Evolutionary conservation across 2,329 filamentous ascomycete genomes (phyloP).

Genomic region (Aspergillus flavus): DNA sequence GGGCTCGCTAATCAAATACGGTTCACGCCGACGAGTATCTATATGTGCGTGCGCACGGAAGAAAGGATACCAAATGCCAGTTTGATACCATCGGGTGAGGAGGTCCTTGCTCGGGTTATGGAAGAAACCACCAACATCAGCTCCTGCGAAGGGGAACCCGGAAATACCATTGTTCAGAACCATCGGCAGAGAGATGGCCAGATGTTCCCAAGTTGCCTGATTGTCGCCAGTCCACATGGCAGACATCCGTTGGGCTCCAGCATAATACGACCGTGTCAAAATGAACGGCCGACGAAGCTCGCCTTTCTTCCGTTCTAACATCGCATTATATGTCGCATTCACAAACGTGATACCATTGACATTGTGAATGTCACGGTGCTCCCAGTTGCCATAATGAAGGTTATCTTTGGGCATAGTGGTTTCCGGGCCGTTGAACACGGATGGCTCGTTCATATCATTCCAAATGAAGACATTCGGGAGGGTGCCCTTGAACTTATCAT

Average conservation of each 20-base stretch:
- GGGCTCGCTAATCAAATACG: slow-evolving; percentile 82
- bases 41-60: slow-evolving; percentile 98
- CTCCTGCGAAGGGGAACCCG: slow-evolving; percentile 90
- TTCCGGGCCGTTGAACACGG: slow-evolving; percentile 97
- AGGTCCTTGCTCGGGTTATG: slow-evolving; percentile 94
- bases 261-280: slow-evolving; percentile 88
- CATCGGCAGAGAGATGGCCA: slow-evolving; percentile 91
- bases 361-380: slow-evolving; percentile 96
- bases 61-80: slow-evolving; percentile 96
- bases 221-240: slow-evolving; percentile 99
- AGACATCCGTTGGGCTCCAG: slow-evolving; percentile 84
- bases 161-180: slow-evolving; percentile 87
- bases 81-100: slow-evolving; percentile 92
- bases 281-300: slow-evolving; percentile 86
- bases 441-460: slow-evolving; percentile 99
- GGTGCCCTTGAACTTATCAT: slow-evolving; percentile 83
- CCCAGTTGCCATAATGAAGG: slow-evolving; percentile 86
- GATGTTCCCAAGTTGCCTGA: slow-evolving; percentile 87
- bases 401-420: slow-evolving; percentile 99
- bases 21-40: slow-evolving; percentile 89
- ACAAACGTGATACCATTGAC: slow-evolving; percentile 93
- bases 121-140: slow-evolving; percentile 97
- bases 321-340: slow-evolving; percentile 86
- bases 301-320: slow-evolving; percentile 82
- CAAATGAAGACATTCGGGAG: slow-evolving; percentile 88